Percentiles rank a stretch among this genome's conserved stretches.
phyloP scores from a whole-genome alignment of 2,329 filamentous ascomycete species.

The Cladosporium sp. region DNA sequence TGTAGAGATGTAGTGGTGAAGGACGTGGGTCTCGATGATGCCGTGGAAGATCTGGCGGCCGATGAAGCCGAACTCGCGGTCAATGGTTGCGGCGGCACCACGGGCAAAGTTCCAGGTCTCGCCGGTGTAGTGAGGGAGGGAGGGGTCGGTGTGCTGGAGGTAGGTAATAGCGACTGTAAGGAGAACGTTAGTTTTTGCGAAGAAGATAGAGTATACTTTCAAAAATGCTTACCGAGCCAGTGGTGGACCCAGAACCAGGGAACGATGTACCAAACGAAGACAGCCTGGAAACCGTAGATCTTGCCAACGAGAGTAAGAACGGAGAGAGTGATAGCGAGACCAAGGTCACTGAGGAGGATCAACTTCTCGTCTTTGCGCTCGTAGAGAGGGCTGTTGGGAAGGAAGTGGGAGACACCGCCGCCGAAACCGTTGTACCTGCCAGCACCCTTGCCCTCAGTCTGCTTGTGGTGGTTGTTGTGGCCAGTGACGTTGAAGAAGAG shows the following conservation, averaged over 20 bases:
- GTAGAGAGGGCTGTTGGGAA: constrained; percentile 82
- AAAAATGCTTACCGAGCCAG: constrained; percentile 77
- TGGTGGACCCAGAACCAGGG: constrained; percentile 99
- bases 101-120: constrained; percentile 90
- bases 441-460: constrained; percentile 87
- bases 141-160: constrained; percentile 94
- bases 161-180: constrained; percentile 85
- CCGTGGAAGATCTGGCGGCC: constrained; percentile 88
- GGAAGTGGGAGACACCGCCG: constrained; percentile 91
- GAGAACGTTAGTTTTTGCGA: constrained; percentile 10
- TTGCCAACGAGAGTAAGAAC: constrained; percentile 69
- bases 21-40: constrained; percentile 96
- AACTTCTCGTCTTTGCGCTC: constrained; percentile 87
- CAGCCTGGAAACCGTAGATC: constrained; percentile 79
- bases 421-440: constrained; percentile 81
- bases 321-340: constrained; percentile 60
- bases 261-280: constrained; percentile 90
- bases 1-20: constrained; percentile 94
- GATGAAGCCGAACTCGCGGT: constrained; percentile 95
- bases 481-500: constrained; percentile 89
- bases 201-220: not conserved
- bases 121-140: constrained; percentile 86
- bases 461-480: constrained; percentile 89
- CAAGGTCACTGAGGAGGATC: constrained; percentile 83
- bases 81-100: constrained; percentile 91